phyloP scores from a whole-genome alignment of 1,284 basidiomycete species.

The Phaffia rhodozyma region DNA sequence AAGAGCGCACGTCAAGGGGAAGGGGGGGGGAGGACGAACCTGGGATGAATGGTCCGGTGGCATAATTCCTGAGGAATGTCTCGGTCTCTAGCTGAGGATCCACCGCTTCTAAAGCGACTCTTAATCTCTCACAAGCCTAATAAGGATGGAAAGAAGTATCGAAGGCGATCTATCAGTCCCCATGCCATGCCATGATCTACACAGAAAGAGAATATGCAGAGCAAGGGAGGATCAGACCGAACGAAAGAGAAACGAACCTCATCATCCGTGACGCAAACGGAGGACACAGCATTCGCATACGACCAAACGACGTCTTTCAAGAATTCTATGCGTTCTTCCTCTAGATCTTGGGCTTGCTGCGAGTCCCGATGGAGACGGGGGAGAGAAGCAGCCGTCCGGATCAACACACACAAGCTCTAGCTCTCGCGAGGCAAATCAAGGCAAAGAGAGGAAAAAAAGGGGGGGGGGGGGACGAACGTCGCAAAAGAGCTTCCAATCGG shows the following conservation, averaged over 20 bases:
- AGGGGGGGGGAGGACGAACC: conserved; percentile 22
- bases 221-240: neutral
- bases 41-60: conserved; percentile 70
- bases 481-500: conserved; percentile 85
- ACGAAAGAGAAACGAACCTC: conserved; percentile 69
- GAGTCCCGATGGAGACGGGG: neutral
- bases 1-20: neutral
- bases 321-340: conserved; percentile 86
- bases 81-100: conserved; percentile 73
- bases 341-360: conserved; percentile 74
- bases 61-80: conserved; percentile 69
- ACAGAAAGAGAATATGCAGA: neutral
- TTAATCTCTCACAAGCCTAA: conserved; percentile 78
- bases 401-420: too few relatives aligned
- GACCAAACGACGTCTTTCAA: conserved; percentile 93
- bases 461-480: conserved; percentile 44
- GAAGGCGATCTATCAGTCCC: neutral
- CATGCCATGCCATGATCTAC: neutral
- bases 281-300: conserved; percentile 89
- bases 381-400: too few relatives aligned
- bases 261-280: conserved; percentile 90
- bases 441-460: neutral
- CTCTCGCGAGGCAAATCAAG: too few relatives aligned
- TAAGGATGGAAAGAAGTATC: conserved; percentile 6
- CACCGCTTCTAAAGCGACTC: conserved; percentile 67